Conservation (phyloP, 177 flowering plant genomes). For the Vitis hybrid region DNA sequence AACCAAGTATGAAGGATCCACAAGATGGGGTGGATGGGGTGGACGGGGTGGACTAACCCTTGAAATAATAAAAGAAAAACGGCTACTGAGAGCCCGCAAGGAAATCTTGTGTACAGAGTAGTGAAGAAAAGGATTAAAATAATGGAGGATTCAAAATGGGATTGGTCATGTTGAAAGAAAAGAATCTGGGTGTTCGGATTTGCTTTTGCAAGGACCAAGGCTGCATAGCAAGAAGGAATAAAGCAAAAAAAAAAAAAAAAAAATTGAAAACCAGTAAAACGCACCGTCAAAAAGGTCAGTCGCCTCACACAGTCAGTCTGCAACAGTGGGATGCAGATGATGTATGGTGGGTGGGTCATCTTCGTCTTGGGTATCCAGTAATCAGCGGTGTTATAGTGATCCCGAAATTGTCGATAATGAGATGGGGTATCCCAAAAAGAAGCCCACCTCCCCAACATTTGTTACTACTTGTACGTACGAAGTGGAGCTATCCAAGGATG, state of each 20-base stretch:
- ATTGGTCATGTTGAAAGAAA: slow-evolving; percentile 23
- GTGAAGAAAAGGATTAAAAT: no score
- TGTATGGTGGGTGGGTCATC: slow-evolving; percentile 5
- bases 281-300: slow-evolving; percentile 5
- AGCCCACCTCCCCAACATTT: not conserved
- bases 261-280: not conserved
- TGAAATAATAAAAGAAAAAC: no score
- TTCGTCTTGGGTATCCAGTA: not conserved
- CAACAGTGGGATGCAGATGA: not conserved
- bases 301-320: not conserved
- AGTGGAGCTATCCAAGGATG: not conserved
- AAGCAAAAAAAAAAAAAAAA: slow-evolving; percentile 22
- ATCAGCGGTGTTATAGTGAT: slow-evolving; percentile 11
- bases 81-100: no score
- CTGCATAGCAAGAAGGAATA: slow-evolving; percentile 24
- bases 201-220: slow-evolving; percentile 39
- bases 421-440: not conserved
- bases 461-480: slow-evolving; percentile 1
- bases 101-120: no score
- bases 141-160: not conserved
- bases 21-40: no score
- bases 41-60: no score
- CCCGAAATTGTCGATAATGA: slow-evolving; percentile 12
- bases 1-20: no score
- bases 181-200: slow-evolving; percentile 22